Evolutionary conservation across 2,329 filamentous ascomycete species (phyloP).

Genomic region (Alternaria dauci): DNA sequence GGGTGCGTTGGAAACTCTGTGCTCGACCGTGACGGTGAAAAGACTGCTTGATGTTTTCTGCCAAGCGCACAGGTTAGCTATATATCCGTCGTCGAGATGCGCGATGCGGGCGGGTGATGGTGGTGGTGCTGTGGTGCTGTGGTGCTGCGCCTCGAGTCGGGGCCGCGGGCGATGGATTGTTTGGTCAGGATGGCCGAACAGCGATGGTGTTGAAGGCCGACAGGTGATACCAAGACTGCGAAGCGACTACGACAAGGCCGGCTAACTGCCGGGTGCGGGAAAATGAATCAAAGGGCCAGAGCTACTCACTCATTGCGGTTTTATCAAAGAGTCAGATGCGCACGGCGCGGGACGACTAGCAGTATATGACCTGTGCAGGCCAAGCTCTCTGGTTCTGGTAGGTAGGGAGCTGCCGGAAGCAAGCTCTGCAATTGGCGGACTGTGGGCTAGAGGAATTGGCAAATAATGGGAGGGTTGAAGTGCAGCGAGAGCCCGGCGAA

Average conservation of each 20-base stretch:
- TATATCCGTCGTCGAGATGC: constrained; percentile 3
- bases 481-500: constrained; percentile 9
- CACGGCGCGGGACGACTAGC: constrained; percentile 15
- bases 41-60: constrained; percentile 46
- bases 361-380: constrained; percentile 20
- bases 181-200: constrained; percentile 4
- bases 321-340: constrained; percentile 13
- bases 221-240: constrained; percentile 14
- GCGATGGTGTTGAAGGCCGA: constrained; percentile 5
- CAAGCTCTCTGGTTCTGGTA: constrained; percentile 16
- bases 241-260: constrained; percentile 16
- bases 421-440: constrained; percentile 11
- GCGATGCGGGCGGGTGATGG: constrained; percentile 4
- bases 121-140: neutral
- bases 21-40: constrained; percentile 44
- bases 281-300: constrained; percentile 15
- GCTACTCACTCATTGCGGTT: constrained; percentile 32
- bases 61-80: constrained; percentile 21
- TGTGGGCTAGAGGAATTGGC: constrained; percentile 8
- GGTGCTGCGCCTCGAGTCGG: constrained; percentile 11
- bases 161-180: constrained; percentile 4
- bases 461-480: neutral
- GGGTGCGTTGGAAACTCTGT: constrained; percentile 18
- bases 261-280: constrained; percentile 12
- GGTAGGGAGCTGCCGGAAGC: neutral